Conservation (phyloP, 1,139 yeast species). For the Diutina catenulata region DNA sequence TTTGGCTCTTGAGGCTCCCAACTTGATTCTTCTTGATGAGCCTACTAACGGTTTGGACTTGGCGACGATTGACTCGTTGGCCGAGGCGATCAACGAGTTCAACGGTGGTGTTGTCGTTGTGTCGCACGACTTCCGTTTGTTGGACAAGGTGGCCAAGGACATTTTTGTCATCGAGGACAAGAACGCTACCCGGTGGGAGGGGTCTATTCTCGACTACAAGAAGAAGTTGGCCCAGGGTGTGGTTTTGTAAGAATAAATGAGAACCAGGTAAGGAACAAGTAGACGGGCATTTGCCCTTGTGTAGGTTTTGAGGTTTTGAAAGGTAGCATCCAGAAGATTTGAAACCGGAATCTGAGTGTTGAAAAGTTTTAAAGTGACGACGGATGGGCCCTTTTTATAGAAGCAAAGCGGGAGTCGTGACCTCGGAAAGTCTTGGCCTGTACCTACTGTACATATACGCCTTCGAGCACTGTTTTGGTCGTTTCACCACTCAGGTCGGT, state of each 20-base stretch:
- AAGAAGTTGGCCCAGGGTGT: slow-evolving; percentile 84
- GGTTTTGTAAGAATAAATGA: slow-evolving; percentile 26
- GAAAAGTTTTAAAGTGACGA: too few relatives aligned
- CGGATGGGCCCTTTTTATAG: too few relatives aligned
- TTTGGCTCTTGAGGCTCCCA: slow-evolving; percentile 90
- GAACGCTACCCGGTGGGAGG: slow-evolving; percentile 95
- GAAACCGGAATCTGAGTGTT: too few relatives aligned
- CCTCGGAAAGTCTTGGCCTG: too few relatives aligned
- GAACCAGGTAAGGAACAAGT: too few relatives aligned
- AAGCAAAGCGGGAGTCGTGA: too few relatives aligned
- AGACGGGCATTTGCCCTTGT: too few relatives aligned
- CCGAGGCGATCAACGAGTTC: slow-evolving; percentile 88
- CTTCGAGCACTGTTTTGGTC: too few relatives aligned
- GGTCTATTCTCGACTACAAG: slow-evolving; percentile 83
- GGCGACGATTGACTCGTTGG: slow-evolving; percentile 94
- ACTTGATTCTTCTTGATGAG: slow-evolving; percentile 91
- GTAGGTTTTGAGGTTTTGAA: too few relatives aligned
- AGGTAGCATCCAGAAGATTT: too few relatives aligned
- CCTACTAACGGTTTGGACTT: slow-evolving; percentile 99
- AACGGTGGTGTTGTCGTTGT: slow-evolving; percentile 98
- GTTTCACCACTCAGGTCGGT: too few relatives aligned
- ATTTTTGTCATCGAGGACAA: slow-evolving; percentile 91
- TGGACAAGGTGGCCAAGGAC: slow-evolving; percentile 95
- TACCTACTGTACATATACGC: too few relatives aligned
- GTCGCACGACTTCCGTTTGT: slow-evolving; percentile 96